These are phyloP conservation scores for Nosema granulosis DNA, from an alignment of 371 early-diverging fungal species.

Conservation along the genomic window DNA sequence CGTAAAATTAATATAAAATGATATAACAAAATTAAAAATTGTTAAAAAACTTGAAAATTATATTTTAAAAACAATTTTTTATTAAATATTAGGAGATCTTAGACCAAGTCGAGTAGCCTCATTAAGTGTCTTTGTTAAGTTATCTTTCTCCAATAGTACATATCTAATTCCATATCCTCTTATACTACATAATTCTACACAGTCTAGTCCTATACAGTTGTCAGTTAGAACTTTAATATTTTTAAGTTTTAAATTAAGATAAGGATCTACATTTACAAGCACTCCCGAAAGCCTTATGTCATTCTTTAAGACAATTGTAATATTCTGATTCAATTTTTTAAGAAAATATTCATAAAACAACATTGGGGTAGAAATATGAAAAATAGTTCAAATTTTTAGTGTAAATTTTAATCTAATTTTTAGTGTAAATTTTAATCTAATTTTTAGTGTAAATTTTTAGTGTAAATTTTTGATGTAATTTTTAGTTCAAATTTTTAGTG, in stretches of 20 bases:
- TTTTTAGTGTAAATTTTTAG: too few relatives aligned
- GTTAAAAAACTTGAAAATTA: too few relatives aligned
- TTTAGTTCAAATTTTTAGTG: too few relatives aligned
- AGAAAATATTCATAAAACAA: slow-evolving; percentile 97
- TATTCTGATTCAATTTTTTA: slow-evolving; percentile 84
- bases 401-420: too few relatives aligned
- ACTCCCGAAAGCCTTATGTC: slow-evolving; percentile 83
- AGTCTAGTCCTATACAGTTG: background rate
- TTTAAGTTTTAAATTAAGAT: slow-evolving; percentile 80
- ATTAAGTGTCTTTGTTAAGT: slow-evolving; percentile 23
- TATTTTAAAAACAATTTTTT: too few relatives aligned
- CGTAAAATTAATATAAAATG: too few relatives aligned
- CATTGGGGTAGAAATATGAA: too few relatives aligned
- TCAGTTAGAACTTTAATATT: slow-evolving; percentile 73
- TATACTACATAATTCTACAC: slow-evolving; percentile 32
- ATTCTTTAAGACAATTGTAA: slow-evolving; percentile 93
- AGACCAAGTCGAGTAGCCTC: slow-evolving; percentile 21
- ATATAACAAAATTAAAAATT: too few relatives aligned
- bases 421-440: too few relatives aligned
- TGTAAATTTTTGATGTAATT: too few relatives aligned
- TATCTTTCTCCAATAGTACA: slow-evolving; percentile 26
- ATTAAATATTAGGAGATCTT: too few relatives aligned
- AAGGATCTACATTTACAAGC: slow-evolving; percentile 91
- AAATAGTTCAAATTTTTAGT: too few relatives aligned
- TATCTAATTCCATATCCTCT: slow-evolving; percentile 51